A percentile compares a stretch with the other conserved stretches of the same genome.
phyloP scores from a whole-genome alignment of 345 rosid genomes.

The Boechera retrofracta region DNA sequence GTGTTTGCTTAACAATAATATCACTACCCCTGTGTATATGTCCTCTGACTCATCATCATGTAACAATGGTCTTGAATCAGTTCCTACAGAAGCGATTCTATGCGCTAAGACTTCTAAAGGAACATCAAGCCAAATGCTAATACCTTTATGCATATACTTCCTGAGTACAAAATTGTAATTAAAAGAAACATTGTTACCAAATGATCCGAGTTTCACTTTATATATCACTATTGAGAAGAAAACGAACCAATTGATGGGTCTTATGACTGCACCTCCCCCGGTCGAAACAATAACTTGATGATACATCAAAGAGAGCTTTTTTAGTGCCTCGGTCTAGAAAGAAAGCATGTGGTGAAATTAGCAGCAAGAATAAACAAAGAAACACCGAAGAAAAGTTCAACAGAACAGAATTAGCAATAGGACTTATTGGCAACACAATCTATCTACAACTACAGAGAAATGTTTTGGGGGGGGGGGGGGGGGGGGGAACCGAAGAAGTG shows the following conservation, averaged over 20 bases:
- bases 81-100: conserved; percentile 92
- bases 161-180: conserved; percentile 42
- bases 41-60: conserved; percentile 66
- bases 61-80: conserved; percentile 88
- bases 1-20: background rate
- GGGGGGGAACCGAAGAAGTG: background rate
- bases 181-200: background rate
- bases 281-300: conserved; percentile 81
- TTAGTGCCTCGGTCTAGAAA: conserved; percentile 68
- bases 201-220: conserved; percentile 2
- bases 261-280: conserved; percentile 88
- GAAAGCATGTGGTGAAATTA: conserved; percentile 12
- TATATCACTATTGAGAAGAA: conserved; percentile 12
- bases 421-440: background rate
- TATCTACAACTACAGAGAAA: background rate
- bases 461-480: background rate
- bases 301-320: conserved; percentile 57
- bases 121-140: conserved; percentile 93
- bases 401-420: background rate
- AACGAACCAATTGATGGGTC: conserved; percentile 77
- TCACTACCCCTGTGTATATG: conserved; percentile 65
- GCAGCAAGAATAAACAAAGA: conserved; percentile 5
- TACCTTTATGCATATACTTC: conserved; percentile 80
- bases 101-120: conserved; percentile 91
- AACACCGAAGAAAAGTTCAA: background rate